Conservation (phyloP, 306 rosid genomes). For the Begonia peltatifolia region DNA sequence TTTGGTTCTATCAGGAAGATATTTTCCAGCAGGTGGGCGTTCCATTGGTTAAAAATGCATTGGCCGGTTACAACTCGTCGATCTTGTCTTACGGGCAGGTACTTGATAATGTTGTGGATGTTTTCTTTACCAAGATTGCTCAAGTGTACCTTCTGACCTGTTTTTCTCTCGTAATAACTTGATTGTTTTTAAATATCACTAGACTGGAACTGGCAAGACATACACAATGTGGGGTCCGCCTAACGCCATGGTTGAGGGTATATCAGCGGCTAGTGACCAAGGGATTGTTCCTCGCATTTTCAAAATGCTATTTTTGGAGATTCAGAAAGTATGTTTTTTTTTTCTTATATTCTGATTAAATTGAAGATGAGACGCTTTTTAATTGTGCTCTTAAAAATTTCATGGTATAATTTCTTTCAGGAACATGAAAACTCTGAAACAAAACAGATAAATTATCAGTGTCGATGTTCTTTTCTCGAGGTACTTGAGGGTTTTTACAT, state of each 20-base stretch:
- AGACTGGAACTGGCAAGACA: conserved; percentile 91
- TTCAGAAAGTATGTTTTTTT: conserved; percentile 45
- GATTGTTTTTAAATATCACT: background rate
- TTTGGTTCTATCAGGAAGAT: conserved; percentile 56
- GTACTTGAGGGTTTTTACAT: conserved; percentile 13
- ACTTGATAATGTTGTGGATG: conserved; percentile 5
- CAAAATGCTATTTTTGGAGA: conserved; percentile 66
- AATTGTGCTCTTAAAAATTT: conserved; percentile 2
- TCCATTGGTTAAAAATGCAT: conserved; percentile 65
- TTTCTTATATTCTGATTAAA: conserved; percentile 3
- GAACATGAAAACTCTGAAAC: conserved; percentile 55
- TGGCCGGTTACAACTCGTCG: conserved; percentile 86
- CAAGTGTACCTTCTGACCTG: background rate
- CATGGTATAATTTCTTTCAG: conserved; percentile 22
- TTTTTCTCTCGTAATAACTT: background rate
- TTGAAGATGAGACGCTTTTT: background rate
- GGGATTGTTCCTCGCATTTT: conserved; percentile 83
- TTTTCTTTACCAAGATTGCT: background rate
- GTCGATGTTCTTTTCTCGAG: conserved; percentile 93
- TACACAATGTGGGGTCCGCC: conserved; percentile 95
- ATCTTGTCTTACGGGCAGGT: conserved; percentile 91
- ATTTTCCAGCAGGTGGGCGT: conserved; percentile 62
- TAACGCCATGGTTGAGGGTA: conserved; percentile 68
- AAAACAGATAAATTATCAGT: conserved; percentile 69
- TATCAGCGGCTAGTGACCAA: conserved; percentile 32